Evolutionary conservation across 1,284 basidiomycete species (phyloP).

Genomic region (Ceratobasidium sp.): DNA sequence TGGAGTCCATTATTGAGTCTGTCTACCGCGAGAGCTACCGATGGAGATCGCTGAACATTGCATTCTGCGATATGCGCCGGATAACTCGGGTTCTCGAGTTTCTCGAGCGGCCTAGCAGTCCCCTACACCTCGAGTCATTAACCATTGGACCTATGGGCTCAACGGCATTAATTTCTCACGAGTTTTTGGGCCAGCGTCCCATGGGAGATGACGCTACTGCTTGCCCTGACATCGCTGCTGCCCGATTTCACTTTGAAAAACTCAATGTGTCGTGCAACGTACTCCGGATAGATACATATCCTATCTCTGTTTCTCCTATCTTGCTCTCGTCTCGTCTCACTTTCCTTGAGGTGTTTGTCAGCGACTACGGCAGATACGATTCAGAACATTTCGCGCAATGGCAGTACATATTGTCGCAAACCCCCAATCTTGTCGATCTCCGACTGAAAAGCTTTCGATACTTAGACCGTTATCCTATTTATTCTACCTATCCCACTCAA

Average conservation of each 20-base stretch:
- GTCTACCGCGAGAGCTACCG: not conserved
- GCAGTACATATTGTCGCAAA: not conserved
- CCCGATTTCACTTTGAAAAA: not conserved
- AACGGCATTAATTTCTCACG: not conserved
- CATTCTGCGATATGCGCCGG: not conserved
- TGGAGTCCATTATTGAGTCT: not conserved
- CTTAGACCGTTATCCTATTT: no score
- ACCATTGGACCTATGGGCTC: slow-evolving; percentile 3
- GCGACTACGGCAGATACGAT: not conserved
- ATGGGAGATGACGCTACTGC: not conserved
- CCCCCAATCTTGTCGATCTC: slow-evolving; percentile 15
- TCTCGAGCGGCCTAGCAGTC: not conserved
- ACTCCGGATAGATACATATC: slow-evolving; percentile 14
- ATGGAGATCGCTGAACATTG: slow-evolving; percentile 26
- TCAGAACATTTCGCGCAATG: not conserved
- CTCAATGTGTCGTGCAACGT: not conserved
- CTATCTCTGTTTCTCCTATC: not conserved
- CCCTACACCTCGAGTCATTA: not conserved
- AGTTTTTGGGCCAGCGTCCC: no score
- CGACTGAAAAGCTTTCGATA: not conserved
- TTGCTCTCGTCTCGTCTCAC: slow-evolving; percentile 18
- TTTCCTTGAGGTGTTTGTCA: not conserved
- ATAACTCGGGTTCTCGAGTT: not conserved
- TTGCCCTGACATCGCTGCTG: not conserved
- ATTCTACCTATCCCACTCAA: no score